Conservation (phyloP, 2,329 filamentous ascomycete genomes). For the Amesomyces nigricolor region DNA sequence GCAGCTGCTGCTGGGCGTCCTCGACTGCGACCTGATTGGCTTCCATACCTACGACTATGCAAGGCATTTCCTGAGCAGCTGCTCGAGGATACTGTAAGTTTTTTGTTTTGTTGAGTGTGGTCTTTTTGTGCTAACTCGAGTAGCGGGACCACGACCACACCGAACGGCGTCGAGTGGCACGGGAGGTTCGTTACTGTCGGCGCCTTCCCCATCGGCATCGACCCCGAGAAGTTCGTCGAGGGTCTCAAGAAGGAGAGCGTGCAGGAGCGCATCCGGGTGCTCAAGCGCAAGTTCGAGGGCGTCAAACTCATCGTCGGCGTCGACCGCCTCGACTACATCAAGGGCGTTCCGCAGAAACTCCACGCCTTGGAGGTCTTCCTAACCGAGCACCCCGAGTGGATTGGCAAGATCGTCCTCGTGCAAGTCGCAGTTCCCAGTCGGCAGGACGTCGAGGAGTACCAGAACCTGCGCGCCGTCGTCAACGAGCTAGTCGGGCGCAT, state of each 20-base stretch:
- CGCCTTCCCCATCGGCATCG: slow-evolving; percentile 96
- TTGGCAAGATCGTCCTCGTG: slow-evolving; percentile 92
- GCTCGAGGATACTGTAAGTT: slow-evolving; percentile 79
- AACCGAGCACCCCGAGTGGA: slow-evolving; percentile 95
- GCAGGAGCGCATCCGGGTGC: slow-evolving; percentile 75
- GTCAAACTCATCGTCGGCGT: slow-evolving; percentile 96
- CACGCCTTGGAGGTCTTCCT: slow-evolving; percentile 96
- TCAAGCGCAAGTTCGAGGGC: slow-evolving; percentile 88
- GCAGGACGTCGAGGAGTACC: slow-evolving; percentile 96
- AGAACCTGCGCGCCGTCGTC: slow-evolving; percentile 89
- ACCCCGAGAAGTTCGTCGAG: slow-evolving; percentile 92
- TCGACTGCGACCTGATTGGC: slow-evolving; percentile 91
- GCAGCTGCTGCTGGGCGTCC: slow-evolving; percentile 75
- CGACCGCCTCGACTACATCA: slow-evolving; percentile 96
- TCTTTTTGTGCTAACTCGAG: slow-evolving; percentile 2
- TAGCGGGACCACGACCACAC: slow-evolving; percentile 68
- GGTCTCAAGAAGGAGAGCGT: slow-evolving; percentile 81
- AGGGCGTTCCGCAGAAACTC: slow-evolving; percentile 94
- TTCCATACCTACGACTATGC: slow-evolving; percentile 99
- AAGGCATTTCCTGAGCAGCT: slow-evolving; percentile 94
- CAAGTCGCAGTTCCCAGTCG: slow-evolving; percentile 93
- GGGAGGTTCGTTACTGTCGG: slow-evolving; percentile 86
- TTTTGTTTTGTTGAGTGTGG: not conserved
- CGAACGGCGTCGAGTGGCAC: slow-evolving; percentile 87
- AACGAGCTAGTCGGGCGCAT: slow-evolving; percentile 96